Evolutionary conservation across 129 eudicot species (phyloP), one percentile per base, ranked within the genome.

Genomic region (Centaurea solstitialis): DNA sequence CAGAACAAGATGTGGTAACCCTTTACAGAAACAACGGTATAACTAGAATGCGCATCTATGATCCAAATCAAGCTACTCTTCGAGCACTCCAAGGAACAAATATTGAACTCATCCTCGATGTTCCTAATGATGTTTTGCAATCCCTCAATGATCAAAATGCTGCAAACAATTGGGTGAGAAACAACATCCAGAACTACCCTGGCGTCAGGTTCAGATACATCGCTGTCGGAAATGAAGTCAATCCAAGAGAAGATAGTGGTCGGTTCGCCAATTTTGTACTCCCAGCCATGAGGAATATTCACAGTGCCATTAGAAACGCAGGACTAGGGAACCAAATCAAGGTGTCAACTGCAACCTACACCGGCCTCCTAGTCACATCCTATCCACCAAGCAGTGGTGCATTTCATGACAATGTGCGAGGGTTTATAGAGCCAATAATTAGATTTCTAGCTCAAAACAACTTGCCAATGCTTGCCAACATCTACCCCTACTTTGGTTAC

Each of bases 81-180:
- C 15, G 23, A 0, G 88, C 88, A 4, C 84, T 89, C 10, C 7
- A 41, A 40, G 90, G 87, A 8, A 59, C 80, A 12, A 64, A 79
- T 69, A 83, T 88, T 1, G 83, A 73, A 30, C 33, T 86, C 61
- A 77, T 76, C 11, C 74, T 89, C 2, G 93, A 39, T 8, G 83
- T 81, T 28, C 83, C 85, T 1, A 84, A 81, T 26, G 9, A n/a
- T 0, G 75, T 82, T 22, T 74, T 86, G 9, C 65, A 35, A 24
- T 6, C 47, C 11, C 76, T 89, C 0, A 11, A 59, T 1, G 50
- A n/a, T 72, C 85, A 11, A n/a, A 12, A 53, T 5, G 71, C 40
- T 4, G 93, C 93, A 2, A 30, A 9, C 6, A n/a, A 26, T 2
- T 89, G 93, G 93, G 85, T 89, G 22, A 80, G 77, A 73, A 70